These are phyloP conservation scores for Juncus effusus DNA, from an alignment of 176 grass and related monocot species.

Conservation along the genomic window DNA sequence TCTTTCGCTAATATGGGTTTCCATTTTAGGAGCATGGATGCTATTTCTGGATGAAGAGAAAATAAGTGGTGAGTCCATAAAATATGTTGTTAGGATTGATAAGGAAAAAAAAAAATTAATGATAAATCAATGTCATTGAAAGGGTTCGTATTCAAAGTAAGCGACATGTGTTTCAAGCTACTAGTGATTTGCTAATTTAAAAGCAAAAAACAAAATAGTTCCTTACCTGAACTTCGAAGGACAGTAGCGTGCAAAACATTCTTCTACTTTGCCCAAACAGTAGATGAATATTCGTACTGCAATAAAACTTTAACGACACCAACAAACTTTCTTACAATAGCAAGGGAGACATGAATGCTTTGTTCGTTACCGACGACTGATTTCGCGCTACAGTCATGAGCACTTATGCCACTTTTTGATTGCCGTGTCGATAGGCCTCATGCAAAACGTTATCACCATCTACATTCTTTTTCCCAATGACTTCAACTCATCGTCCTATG, in stretches of 20 bases:
- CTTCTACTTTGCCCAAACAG: not conserved
- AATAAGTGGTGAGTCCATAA: too few species aligned
- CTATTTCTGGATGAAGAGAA: slow-evolving; percentile 26
- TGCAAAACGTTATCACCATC: not conserved
- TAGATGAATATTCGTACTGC: not conserved
- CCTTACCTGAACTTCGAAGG: too few species aligned
- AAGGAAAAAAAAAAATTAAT: too few species aligned
- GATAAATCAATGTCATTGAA: too few species aligned
- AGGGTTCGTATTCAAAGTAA: too few species aligned
- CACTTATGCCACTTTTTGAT: not conserved
- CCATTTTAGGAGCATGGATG: slow-evolving; percentile 37
- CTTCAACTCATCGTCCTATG: not conserved
- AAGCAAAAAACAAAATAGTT: too few species aligned
- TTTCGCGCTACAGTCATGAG: not conserved
- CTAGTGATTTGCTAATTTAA: too few species aligned
- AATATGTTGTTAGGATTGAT: too few species aligned
- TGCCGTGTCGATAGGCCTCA: not conserved
- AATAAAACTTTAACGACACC: not conserved
- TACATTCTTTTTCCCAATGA: not conserved
- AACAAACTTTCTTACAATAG: slow-evolving; percentile 5
- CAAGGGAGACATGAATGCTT: not conserved
- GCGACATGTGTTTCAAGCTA: too few species aligned
- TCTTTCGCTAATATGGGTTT: slow-evolving; percentile 5
- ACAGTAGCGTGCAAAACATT: slow-evolving; percentile 17
- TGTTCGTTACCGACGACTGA: not conserved